Base-by-base conservation (phyloP, 1,139 yeast species). In the Scheffersomyces quercinus region DNA sequence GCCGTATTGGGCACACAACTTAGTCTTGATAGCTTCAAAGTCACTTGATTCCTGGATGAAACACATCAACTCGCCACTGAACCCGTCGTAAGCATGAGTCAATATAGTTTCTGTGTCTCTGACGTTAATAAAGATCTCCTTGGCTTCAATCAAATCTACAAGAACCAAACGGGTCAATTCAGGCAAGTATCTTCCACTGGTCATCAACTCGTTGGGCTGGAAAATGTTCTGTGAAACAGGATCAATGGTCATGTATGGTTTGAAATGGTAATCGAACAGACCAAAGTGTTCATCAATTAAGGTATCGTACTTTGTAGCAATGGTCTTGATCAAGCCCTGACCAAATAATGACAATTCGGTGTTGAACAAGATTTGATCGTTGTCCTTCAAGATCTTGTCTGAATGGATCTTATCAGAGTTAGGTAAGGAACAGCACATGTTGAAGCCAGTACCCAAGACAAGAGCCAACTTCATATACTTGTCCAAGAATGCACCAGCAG, bases 151-250 rank as follows among this genome's bases (percentile, higher is more conserved):
- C 50, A 73, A 54, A 37, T 70, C 75, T 28, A 65, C 54, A 35
- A 78, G 43, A 3, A 69, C 69, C 43, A 75, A 60, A 38, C 85
- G 62, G 5, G 75, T 61, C 44, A 79, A 58, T 53, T 81, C 85
- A 9, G 82, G 79, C 41, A 81, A 64, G 57, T 81, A 81, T 51
- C 85, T 64, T 1, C 85, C 85, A 39, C 81, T 68, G 32, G 81
- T 71, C 67, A 79, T 64, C 46, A 76, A 62, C 55, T 81, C 85
- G 37, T 73, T 60, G 1, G 85, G 85, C 55, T 81, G 85, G 54
- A 77, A 75, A 33, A 77, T 63, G 8, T 60, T 57, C 14, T 59
- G 48, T n/a, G 60, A 53, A 3, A 35, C 35, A 3, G 67, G 67
- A 44, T 70, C 77, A 6, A 57, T 48, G 6, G 54, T 47, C 71